A percentile compares a stretch with the other conserved stretches of the same genome.
These are phyloP conservation scores for Meira nashicola DNA, from an alignment of 1,284 basidiomycete species.

Conservation along the genomic window DNA sequence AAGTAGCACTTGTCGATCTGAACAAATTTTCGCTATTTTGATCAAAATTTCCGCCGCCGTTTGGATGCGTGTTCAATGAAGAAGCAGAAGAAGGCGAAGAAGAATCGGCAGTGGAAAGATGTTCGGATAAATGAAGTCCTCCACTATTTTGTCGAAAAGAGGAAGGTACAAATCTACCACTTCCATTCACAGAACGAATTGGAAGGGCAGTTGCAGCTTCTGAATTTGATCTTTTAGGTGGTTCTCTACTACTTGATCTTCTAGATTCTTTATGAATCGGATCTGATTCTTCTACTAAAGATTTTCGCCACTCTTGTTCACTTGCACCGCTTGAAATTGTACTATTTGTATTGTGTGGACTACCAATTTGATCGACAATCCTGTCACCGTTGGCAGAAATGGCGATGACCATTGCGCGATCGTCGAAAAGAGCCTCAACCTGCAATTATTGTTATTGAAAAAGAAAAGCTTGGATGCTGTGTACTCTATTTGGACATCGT, in stretches of 20 bases:
- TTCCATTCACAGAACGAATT: background rate
- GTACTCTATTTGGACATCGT: too few species aligned
- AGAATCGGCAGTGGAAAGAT: background rate
- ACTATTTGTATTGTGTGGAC: conserved; percentile 1
- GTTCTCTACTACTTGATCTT: background rate
- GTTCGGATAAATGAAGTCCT: background rate
- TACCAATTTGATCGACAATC: too few species aligned
- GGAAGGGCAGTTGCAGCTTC: background rate
- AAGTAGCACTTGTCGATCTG: background rate
- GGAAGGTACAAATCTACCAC: background rate
- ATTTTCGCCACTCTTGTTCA: conserved; percentile 7
- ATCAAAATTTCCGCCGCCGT: too few species aligned
- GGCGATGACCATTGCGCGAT: too few species aligned
- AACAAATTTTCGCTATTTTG: background rate
- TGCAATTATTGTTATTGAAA: too few species aligned
- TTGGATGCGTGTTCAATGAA: background rate
- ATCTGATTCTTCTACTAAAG: background rate
- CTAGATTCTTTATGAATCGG: background rate
- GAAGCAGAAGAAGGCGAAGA: conserved; percentile 3
- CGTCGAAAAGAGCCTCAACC: too few species aligned
- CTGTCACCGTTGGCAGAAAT: too few species aligned
- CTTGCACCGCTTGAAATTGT: background rate
- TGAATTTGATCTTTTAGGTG: background rate
- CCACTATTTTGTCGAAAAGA: background rate
- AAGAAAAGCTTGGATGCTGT: too few species aligned